phyloP scores from a whole-genome alignment of 805 yeast species.

The Debaryomyces prosopidis region DNA sequence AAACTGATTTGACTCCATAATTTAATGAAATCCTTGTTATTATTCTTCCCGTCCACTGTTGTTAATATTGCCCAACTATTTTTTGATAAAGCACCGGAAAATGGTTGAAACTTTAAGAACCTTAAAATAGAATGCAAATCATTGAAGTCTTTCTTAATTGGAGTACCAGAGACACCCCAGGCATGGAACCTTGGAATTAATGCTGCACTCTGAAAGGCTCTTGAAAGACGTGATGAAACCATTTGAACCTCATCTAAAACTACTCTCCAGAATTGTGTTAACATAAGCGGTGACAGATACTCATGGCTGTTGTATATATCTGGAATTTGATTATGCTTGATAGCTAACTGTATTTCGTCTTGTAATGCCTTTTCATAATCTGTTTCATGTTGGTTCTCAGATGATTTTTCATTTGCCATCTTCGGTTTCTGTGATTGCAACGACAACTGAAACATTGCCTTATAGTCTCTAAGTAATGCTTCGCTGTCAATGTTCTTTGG shows the following conservation, averaged over 20 bases:
- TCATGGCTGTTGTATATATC: constrained; percentile 33
- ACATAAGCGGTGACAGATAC: constrained; percentile 79
- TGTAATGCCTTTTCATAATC: constrained; percentile 34
- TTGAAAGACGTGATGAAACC: constrained; percentile 71
- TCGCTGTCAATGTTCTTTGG: constrained; percentile 1
- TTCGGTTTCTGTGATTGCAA: constrained; percentile 23
- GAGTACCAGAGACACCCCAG: constrained; percentile 98
- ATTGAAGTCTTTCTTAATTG: constrained; percentile 63
- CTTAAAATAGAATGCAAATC: constrained; percentile 73
- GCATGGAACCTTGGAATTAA: constrained; percentile 83
- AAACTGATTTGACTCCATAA: constrained; percentile 59
- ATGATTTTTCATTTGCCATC: constrained; percentile 23
- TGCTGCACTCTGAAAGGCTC: constrained; percentile 79
- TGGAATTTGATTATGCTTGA: constrained; percentile 26
- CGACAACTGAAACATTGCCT: constrained; percentile 27
- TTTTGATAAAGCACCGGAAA: constrained; percentile 44
- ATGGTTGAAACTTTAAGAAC: constrained; percentile 70
- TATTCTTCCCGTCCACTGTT: constrained; percentile 8
- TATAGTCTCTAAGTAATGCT: constrained; percentile 16
- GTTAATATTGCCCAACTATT: constrained; percentile 40
- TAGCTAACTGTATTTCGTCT: constrained; percentile 31
- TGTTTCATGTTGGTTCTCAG: constrained; percentile 20
- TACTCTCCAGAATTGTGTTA: constrained; percentile 85
- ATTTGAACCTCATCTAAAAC: constrained; percentile 93
- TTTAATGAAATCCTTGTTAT: constrained; percentile 30